Percentiles rank a stretch among this genome's conserved stretches.
These are phyloP conservation scores for Citrus glauca DNA, from an alignment of 345 rosid genomes.

Conservation along the genomic window DNA sequence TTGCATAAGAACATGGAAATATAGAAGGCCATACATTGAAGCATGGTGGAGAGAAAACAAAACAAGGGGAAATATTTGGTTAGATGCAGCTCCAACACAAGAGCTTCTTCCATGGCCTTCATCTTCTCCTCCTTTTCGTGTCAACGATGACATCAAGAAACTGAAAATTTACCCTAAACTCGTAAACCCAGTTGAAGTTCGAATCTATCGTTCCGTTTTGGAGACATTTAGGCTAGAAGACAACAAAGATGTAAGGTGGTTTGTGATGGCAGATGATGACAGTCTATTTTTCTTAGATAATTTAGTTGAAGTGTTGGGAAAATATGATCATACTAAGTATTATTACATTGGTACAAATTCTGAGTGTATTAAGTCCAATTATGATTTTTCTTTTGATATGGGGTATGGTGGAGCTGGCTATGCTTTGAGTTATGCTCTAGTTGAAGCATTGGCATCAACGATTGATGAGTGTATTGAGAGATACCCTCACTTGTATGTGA, in stretches of 20 bases:
- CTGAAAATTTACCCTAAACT: slow-evolving; percentile 30
- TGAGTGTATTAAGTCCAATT: slow-evolving; percentile 36
- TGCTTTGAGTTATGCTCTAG: slow-evolving; percentile 58
- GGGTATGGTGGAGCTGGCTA: slow-evolving; percentile 69
- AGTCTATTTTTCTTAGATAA: slow-evolving; percentile 45
- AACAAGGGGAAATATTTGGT: slow-evolving; percentile 52
- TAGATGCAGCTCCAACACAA: slow-evolving; percentile 38
- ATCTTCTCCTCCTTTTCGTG: slow-evolving; percentile 24
- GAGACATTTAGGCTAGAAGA: slow-evolving; percentile 38
- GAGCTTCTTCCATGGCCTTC: slow-evolving; percentile 50
- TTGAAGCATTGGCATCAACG: slow-evolving; percentile 32
- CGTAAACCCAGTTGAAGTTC: slow-evolving; percentile 20
- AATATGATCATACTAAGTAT: slow-evolving; percentile 50
- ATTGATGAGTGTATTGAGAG: slow-evolving; percentile 51
- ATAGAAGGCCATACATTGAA: slow-evolving; percentile 42
- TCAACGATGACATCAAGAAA: slow-evolving; percentile 41
- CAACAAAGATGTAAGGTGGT: slow-evolving; percentile 42
- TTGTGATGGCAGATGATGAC: slow-evolving; percentile 63
- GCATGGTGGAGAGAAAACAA: slow-evolving; percentile 67
- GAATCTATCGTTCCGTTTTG: slow-evolving; percentile 41
- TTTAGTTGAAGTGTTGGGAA: slow-evolving; percentile 35
- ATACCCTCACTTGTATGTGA: slow-evolving; percentile 27
- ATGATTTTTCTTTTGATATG: slow-evolving; percentile 45
- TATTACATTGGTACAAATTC: slow-evolving; percentile 50
- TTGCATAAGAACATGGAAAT: slow-evolving; percentile 38